Base-by-base conservation (phyloP, 768 basidiomycete species). In the Lyophyllum atratum region DNA sequence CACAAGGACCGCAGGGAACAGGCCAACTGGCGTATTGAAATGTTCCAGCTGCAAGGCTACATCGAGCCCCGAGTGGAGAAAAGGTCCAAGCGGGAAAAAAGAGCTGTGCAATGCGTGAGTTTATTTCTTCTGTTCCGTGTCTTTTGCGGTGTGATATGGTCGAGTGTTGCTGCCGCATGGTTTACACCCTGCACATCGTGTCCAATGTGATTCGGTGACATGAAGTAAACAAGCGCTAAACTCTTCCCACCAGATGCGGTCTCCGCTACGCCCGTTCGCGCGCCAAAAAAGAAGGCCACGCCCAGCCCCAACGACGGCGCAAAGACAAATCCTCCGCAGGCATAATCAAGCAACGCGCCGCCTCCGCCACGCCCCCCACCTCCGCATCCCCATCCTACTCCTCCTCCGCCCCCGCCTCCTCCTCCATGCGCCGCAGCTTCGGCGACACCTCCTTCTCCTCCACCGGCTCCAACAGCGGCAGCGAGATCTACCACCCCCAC, bases 101-200 rank as follows among this genome's bases (percentile, higher is more conserved):
- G 92, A 95, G 70, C 79, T 95, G 25, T 95, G 93, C 70, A 95
- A 95, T 76, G 93, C 93, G 89, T 93, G 74, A 78, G 90, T 82
- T 60, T 63, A 68, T 61, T 37, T 26, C 43, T 56, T 52, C 39
- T 53, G 28, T 40, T 48, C 58, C 58, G 12, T 54, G 26, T 44
- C 39, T 31, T 45, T 31, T 46, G 24, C 24, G 42, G 25, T 52
- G 21, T 56, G 45, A 47, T 22, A 10, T 54, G 37, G 49, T 45
- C 34, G 34, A 21, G 31, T 19, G 22, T 22, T 34, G 48, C 22
- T 22, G 55, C 56, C 49, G 43, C 56, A 39, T 52, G 56, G 44
- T 45, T 39, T 52, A 39, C 50, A 37, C 50, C 45, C 28, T 33
- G 48, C 33, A 34, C 21, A 3, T 37, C 22, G 22, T 48, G 26